Evolutionary conservation across 164 flowering plant species (phyloP).

Genomic region (Chimonanthus salicifolius): DNA sequence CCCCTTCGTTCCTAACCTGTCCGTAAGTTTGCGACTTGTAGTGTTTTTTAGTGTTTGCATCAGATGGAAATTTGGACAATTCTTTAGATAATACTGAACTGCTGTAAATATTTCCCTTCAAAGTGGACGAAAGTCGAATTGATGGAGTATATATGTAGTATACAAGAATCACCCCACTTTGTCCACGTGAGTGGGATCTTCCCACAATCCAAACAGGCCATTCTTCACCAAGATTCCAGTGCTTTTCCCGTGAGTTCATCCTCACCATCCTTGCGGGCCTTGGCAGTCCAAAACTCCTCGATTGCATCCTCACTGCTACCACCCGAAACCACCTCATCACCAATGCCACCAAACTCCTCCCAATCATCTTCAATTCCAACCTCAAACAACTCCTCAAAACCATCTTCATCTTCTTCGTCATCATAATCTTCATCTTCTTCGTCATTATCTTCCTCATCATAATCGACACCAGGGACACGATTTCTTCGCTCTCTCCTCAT

Average conservation of each 20-base stretch:
- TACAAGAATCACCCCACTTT: too few relatives aligned
- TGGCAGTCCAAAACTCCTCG: constrained; percentile 46
- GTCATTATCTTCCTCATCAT: constrained; percentile 13
- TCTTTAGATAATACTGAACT: too few relatives aligned
- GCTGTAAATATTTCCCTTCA: too few relatives aligned
- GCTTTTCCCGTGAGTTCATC: not conserved
- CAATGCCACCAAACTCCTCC: constrained; percentile 30
- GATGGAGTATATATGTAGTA: too few relatives aligned
- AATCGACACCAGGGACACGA: constrained; percentile 4
- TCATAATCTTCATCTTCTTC: constrained; percentile 13
- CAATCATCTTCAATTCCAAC: constrained; percentile 34
- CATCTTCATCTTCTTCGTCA: constrained; percentile 34
- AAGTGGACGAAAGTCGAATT: too few relatives aligned
- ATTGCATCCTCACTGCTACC: constrained; percentile 6
- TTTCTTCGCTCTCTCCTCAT: constrained; percentile 57
- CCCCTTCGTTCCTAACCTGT: too few relatives aligned
- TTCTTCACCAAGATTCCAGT: constrained; percentile 32
- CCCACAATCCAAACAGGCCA: not conserved
- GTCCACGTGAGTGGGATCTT: too few relatives aligned
- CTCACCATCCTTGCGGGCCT: constrained; percentile 8
- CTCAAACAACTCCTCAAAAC: constrained; percentile 48
- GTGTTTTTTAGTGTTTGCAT: too few relatives aligned
- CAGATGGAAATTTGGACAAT: too few relatives aligned
- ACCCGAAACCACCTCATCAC: constrained; percentile 8
- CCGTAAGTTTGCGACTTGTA: too few relatives aligned